Percentiles rank a stretch among this genome's conserved stretches.
These are phyloP conservation scores for Aspergillus sp. DNA, from an alignment of 2,329 filamentous ascomycete genomes.

Conservation along the genomic window DNA sequence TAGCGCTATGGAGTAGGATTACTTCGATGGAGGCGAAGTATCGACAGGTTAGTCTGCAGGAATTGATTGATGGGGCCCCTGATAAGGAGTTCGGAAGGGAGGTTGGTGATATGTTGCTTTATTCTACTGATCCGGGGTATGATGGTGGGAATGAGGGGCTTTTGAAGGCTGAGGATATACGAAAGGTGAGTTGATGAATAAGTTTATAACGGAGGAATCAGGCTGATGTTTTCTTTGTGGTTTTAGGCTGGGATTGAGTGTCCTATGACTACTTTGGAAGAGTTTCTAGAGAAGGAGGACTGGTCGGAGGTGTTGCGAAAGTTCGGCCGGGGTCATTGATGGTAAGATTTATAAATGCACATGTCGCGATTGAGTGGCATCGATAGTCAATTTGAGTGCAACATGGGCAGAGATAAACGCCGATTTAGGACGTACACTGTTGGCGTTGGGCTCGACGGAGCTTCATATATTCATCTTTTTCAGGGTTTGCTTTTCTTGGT, in stretches of 20 bases:
- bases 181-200: constrained; percentile 36
- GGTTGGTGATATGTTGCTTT: constrained; percentile 49
- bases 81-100: constrained; percentile 48
- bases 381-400: no score
- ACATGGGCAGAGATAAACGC: no score
- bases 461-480: no score
- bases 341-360: no score
- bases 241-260: constrained; percentile 45
- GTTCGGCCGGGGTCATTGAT: no score
- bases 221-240: neutral
- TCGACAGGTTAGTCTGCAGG: constrained; percentile 40
- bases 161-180: constrained; percentile 46
- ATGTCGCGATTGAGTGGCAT: no score
- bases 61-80: constrained; percentile 40
- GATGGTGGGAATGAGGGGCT: constrained; percentile 46
- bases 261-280: constrained; percentile 29
- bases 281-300: constrained; percentile 28
- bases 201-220: no score
- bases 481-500: no score
- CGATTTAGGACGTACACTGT: no score
- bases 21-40: constrained; percentile 40
- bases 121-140: constrained; percentile 51
- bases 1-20: constrained; percentile 42
- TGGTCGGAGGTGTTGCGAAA: constrained; percentile 21
- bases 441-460: no score